Conservation (phyloP, 805 yeast genomes). For the Kluyveromyces wickerhamii region DNA sequence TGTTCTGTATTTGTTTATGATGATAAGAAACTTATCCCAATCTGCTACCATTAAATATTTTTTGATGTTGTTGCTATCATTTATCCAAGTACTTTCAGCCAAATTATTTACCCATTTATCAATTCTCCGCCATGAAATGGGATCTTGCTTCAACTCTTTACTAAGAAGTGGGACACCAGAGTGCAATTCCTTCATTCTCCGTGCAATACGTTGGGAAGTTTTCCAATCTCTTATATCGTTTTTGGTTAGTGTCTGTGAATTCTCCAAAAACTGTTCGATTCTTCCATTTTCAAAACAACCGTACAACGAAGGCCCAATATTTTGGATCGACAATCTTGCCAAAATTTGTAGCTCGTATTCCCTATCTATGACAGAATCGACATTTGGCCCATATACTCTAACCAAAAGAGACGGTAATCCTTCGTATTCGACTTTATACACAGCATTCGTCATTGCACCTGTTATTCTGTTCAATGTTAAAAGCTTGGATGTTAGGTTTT, state of each 20-base stretch:
- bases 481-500: constrained; percentile 33
- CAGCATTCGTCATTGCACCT: constrained; percentile 91
- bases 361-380: constrained; percentile 78
- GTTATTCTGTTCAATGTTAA: constrained; percentile 60
- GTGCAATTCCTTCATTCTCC: constrained; percentile 95
- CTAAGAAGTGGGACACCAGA: constrained; percentile 59
- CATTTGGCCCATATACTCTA: constrained; percentile 84
- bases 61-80: constrained; percentile 28
- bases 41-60: constrained; percentile 32
- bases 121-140: constrained; percentile 62
- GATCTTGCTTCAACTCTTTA: constrained; percentile 50
- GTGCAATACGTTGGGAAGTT: constrained; percentile 75
- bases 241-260: constrained; percentile 69
- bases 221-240: constrained; percentile 67
- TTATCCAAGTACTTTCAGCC: constrained; percentile 33
- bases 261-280: constrained; percentile 84
- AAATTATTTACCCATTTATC: constrained; percentile 59
- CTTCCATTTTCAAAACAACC: constrained; percentile 92
- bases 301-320: constrained; percentile 80
- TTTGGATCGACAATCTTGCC: constrained; percentile 61
- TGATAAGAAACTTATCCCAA: constrained; percentile 42
- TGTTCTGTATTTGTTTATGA: constrained; percentile 44
- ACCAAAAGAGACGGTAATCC: constrained; percentile 56
- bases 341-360: constrained; percentile 68
- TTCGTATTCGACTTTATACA: constrained; percentile 66